phyloP scores from a whole-genome alignment of 805 yeast species.

The Nakazawaea populi region DNA sequence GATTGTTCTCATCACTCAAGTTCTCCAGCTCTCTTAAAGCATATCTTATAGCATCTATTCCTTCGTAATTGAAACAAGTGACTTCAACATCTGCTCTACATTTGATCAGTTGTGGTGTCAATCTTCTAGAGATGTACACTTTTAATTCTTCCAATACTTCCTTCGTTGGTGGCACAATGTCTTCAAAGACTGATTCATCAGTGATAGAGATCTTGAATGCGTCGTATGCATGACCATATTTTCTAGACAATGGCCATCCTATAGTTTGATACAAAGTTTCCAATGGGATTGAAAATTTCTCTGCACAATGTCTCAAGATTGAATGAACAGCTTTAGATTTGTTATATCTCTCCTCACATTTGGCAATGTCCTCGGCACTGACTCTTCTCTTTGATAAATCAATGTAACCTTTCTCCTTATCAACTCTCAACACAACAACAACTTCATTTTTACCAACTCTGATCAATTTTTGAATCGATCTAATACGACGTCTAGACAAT shows the following conservation, averaged over 20 bases:
- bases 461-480: constrained; percentile 94
- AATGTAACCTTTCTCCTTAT: constrained; percentile 97
- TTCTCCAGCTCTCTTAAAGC: constrained; percentile 87
- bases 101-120: constrained; percentile 97
- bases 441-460: constrained; percentile 99
- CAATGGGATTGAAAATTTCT: constrained; percentile 83
- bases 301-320: constrained; percentile 97
- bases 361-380: constrained; percentile 92
- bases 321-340: constrained; percentile 97
- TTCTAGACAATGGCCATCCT: constrained; percentile 97
- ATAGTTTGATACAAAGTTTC: constrained; percentile 81
- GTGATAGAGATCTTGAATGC: constrained; percentile 96
- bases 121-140: constrained; percentile 82
- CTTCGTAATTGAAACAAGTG: constrained; percentile 94
- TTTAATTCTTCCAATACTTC: constrained; percentile 82
- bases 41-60: constrained; percentile 91
- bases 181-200: constrained; percentile 83
- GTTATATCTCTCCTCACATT: constrained; percentile 96
- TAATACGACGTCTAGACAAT: constrained; percentile 95
- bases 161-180: constrained; percentile 60
- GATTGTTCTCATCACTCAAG: constrained; percentile 75
- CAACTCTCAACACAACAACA: constrained; percentile 95
- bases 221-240: constrained; percentile 95
- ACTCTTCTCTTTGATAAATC: constrained; percentile 97
- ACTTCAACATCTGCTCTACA: constrained; percentile 98